Evolutionary conservation across 2,329 filamentous ascomycete species (phyloP).

Genomic region (Pseudogymnoascus sp.): DNA sequence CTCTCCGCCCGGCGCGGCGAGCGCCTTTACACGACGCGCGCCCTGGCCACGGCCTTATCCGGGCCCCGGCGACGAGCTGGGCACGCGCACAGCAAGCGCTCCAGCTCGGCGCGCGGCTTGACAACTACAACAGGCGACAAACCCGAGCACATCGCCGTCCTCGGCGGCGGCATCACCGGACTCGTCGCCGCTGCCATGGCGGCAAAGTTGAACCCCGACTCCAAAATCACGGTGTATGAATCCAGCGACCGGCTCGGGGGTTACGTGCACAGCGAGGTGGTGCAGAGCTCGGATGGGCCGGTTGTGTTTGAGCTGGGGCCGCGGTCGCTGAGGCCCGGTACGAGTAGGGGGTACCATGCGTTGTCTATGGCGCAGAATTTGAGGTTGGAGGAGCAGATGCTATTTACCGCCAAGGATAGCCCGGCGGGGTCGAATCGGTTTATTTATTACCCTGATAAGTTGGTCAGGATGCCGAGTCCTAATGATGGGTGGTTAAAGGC

Average conservation of each 20-base stretch:
- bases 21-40: not conserved
- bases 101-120: not conserved
- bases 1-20: not conserved
- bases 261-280: constrained; percentile 66
- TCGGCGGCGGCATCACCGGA: constrained; percentile 79
- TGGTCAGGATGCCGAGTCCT: constrained; percentile 54
- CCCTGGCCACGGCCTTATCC: not conserved
- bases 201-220: constrained; percentile 55
- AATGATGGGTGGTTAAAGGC: constrained; percentile 27
- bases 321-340: constrained; percentile 35
- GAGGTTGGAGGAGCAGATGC: constrained; percentile 46
- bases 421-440: constrained; percentile 58
- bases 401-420: constrained; percentile 42
- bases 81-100: not conserved
- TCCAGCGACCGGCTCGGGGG: constrained; percentile 62
- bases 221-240: constrained; percentile 77
- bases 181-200: constrained; percentile 73
- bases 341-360: constrained; percentile 19
- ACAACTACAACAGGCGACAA: not conserved
- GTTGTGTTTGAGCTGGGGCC: constrained; percentile 80
- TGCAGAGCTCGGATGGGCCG: constrained; percentile 50
- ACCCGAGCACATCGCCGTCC: constrained; percentile 47
- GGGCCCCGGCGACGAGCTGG: not conserved
- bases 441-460: constrained; percentile 80
- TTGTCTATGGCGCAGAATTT: constrained; percentile 36